A percentile compares a stretch with the other conserved stretches of the same genome.
Conservation (phyloP, 345 rosid species). For the Schrenkiella parvula region DNA sequence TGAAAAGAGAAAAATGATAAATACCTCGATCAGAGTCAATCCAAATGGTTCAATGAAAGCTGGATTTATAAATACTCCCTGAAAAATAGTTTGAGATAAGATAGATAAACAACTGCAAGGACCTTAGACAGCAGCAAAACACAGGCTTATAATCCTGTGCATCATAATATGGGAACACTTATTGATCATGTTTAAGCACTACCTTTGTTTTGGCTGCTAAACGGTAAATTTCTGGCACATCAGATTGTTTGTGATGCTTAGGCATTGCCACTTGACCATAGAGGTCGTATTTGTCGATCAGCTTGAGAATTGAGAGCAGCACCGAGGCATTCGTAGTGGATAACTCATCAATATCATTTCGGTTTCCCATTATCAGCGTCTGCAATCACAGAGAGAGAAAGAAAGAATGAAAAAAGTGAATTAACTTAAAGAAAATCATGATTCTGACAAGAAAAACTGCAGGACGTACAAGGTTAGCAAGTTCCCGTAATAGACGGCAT, state of each 20-base stretch:
- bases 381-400: slow-evolving; percentile 27
- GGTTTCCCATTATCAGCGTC: slow-evolving; percentile 80
- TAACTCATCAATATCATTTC: slow-evolving; percentile 74
- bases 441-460: neutral
- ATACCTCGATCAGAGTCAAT: slow-evolving; percentile 82
- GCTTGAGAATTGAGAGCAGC: slow-evolving; percentile 69
- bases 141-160: neutral
- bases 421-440: neutral
- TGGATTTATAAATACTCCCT: slow-evolving; percentile 94
- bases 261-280: slow-evolving; percentile 88
- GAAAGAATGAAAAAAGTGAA: neutral
- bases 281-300: slow-evolving; percentile 68
- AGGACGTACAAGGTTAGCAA: slow-evolving; percentile 67
- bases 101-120: neutral
- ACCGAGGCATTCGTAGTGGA: slow-evolving; percentile 59
- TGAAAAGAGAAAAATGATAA: slow-evolving; percentile 3
- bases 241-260: slow-evolving; percentile 78
- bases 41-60: slow-evolving; percentile 95
- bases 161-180: neutral
- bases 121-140: neutral
- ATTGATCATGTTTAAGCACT: neutral
- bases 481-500: slow-evolving; percentile 65
- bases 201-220: slow-evolving; percentile 82
- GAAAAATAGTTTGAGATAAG: slow-evolving; percentile 2
- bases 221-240: slow-evolving; percentile 73